Percentiles rank a stretch among this genome's conserved stretches.
Conservation (phyloP, 129 eudicot genomes). For the Scalesia atractyloides region DNA sequence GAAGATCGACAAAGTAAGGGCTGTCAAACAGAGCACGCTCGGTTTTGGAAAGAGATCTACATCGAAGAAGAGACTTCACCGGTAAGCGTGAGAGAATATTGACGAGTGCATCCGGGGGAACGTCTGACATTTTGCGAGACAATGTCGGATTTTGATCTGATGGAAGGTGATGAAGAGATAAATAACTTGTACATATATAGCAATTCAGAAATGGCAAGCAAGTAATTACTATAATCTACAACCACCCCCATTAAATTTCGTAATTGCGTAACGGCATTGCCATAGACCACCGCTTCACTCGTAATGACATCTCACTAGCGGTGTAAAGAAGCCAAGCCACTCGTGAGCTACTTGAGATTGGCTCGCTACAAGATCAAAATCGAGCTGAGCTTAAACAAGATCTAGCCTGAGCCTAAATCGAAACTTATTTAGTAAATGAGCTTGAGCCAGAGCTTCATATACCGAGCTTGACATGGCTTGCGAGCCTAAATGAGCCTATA, state of each 20-base stretch:
- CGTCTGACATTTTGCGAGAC: slow-evolving; percentile 27
- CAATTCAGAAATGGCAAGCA: slow-evolving; percentile 2
- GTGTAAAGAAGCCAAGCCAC: background rate
- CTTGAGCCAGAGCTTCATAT: no score
- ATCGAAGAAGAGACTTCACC: slow-evolving; percentile 21
- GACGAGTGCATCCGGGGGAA: slow-evolving; percentile 10
- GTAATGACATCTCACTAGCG: background rate
- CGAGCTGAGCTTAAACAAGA: background rate
- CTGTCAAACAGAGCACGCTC: slow-evolving; percentile 23
- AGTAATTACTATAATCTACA: background rate
- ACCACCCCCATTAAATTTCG: slow-evolving; percentile 5
- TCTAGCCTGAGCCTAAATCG: background rate
- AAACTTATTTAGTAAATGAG: no score
- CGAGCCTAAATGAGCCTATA: background rate
- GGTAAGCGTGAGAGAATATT: slow-evolving; percentile 21
- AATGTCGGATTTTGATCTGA: background rate
- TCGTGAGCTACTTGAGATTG: background rate
- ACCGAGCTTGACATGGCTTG: background rate
- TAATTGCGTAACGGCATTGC: background rate
- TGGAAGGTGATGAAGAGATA: slow-evolving; percentile 2
- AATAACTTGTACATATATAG: slow-evolving; percentile 21
- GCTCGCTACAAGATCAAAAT: background rate
- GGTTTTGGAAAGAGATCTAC: slow-evolving; percentile 27
- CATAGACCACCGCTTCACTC: slow-evolving; percentile 12
- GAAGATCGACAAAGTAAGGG: slow-evolving; percentile 22